Conservation (phyloP, 345 rosid species). For the Melaleuca alternifolia region DNA sequence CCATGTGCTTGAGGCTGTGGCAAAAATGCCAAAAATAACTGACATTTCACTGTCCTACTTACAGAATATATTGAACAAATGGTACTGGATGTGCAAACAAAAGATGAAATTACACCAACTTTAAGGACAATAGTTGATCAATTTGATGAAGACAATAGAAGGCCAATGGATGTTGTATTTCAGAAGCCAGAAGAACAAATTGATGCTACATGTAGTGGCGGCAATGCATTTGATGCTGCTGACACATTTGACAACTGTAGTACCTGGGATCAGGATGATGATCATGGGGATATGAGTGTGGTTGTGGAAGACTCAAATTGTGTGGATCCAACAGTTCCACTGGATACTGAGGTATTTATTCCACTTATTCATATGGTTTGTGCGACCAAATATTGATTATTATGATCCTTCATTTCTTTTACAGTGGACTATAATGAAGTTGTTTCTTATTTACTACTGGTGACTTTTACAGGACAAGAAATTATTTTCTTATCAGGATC, state of each 20-base stretch:
- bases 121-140: constrained; percentile 42
- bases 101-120: constrained; percentile 76
- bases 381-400: neutral
- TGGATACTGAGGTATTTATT: constrained; percentile 45
- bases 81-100: constrained; percentile 47
- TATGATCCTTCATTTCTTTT: neutral
- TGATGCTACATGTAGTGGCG: constrained; percentile 22
- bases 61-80: constrained; percentile 64
- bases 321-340: constrained; percentile 37
- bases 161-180: constrained; percentile 38
- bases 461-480: constrained; percentile 43
- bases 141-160: constrained; percentile 64
- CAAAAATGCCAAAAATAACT: neutral
- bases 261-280: constrained; percentile 37
- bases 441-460: neutral
- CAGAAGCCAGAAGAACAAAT: constrained; percentile 28
- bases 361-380: neutral
- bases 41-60: constrained; percentile 6
- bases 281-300: constrained; percentile 37
- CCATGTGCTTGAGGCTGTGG: neutral
- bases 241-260: constrained; percentile 38
- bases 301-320: constrained; percentile 34
- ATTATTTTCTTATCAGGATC: constrained; percentile 23
- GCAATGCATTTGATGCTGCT: constrained; percentile 31
- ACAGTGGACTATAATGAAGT: neutral